These are phyloP conservation scores for Solanum pinnatisectum DNA, from an alignment of 257 asterid genomes.

Conservation along the genomic window DNA sequence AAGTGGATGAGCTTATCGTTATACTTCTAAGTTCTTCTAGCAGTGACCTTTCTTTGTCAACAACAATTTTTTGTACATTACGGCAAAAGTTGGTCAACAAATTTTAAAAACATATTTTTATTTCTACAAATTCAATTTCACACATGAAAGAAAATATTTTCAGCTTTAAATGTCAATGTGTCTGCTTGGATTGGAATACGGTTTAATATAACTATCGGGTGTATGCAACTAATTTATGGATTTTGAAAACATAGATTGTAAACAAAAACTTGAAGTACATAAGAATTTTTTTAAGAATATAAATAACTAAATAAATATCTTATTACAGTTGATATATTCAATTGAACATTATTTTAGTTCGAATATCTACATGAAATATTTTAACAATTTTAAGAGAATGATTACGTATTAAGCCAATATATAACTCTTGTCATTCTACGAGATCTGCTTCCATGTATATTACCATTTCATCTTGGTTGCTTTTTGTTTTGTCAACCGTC, in stretches of 20 bases:
- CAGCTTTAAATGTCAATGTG: background rate
- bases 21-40: too few species aligned
- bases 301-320: too few species aligned
- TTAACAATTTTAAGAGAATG: background rate
- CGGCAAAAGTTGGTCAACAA: background rate
- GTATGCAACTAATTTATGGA: background rate
- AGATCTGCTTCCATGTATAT: background rate
- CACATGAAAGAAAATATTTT: background rate
- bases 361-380: background rate
- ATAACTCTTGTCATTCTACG: background rate
- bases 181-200: background rate
- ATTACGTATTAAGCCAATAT: background rate
- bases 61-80: background rate
- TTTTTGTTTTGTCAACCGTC: background rate
- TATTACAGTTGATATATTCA: background rate
- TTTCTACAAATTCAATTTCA: background rate
- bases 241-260: background rate
- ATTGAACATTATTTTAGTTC: too few species aligned
- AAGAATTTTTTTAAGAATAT: background rate
- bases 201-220: background rate
- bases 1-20: background rate
- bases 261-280: background rate
- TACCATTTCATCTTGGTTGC: background rate
- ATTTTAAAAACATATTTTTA: background rate
- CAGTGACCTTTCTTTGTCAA: background rate